Base-by-base conservation (phyloP, 225 moss, liverwort and hornwort species). In the Straminergon stramineum region DNA sequence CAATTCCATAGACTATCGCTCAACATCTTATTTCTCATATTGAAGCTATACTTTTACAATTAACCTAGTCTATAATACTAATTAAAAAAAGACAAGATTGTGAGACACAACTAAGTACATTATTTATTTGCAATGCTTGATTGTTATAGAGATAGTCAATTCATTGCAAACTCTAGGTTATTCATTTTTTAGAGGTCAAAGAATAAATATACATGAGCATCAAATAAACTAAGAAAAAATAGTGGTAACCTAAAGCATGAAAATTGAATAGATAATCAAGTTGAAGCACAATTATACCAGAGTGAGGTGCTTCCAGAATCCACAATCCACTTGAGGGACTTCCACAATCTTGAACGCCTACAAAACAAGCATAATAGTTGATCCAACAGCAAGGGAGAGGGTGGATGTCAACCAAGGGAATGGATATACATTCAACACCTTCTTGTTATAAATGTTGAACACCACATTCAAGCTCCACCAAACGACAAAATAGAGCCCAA, bases 401-500 rank as follows among this genome's bases (percentile, higher is more conserved):
- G 95, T 95, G 19, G 97, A 94, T 2, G 92, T 97, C 87, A 98
- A 92, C 96, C 96, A 98, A 3, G 96, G 98, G 41, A 84, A 96
- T 0, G 95, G 95, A 79, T 91, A 95, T 11, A 89, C 95, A 88
- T 95, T 95, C 90, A 97, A 74, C 82, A 97, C 97, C 68, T 98
- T 95, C 85, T 98, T 96, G 83, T 98, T 96, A 51, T 95, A 98
- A 19, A 98, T 95, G 90, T 97, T 96, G 68, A 98, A 98, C 6
- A 96, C 93, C 19, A 97, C 95, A 88, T 95, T 95, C 57, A 98
- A 83, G 17, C 89, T 89, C 95, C 93, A 96, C 95, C 95, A 98
- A 0, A 87, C 74, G 2, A 32, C 81, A 81, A 98, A 98, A 64
- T 96, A 96, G 10, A 82, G 31, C 5, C 95, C 96, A 56, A 95